phyloP scores from a whole-genome alignment of 164 flowering plant genomes.

The Cinnamomum micranthum region DNA sequence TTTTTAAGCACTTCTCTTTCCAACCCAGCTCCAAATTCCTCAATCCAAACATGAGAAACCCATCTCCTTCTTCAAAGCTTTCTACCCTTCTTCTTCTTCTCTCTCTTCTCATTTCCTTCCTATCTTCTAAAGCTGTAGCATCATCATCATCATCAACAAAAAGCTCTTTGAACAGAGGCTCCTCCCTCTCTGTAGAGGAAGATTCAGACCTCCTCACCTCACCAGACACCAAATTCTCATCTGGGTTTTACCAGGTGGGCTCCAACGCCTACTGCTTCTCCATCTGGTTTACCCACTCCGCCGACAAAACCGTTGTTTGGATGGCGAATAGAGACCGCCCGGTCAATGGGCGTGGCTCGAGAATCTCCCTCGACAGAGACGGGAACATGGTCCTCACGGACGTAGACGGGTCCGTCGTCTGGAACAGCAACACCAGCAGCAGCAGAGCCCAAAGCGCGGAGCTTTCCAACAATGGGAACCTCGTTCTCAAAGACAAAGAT shows the following conservation, averaged over 20 bases:
- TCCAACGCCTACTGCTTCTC: slow-evolving; percentile 15
- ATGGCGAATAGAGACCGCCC: slow-evolving; percentile 16
- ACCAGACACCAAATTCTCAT: slow-evolving; percentile 11
- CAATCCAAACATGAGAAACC: slow-evolving; percentile 7
- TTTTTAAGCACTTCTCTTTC: too few relatives aligned
- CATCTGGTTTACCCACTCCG: slow-evolving; percentile 21
- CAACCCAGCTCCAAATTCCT: not conserved
- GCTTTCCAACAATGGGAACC: slow-evolving; percentile 12
- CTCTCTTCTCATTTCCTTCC: not conserved
- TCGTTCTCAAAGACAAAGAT: slow-evolving; percentile 8
- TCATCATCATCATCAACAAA: not conserved
- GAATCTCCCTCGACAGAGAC: slow-evolving; percentile 4
- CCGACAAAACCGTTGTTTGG: slow-evolving; percentile 14
- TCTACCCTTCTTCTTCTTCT: not conserved
- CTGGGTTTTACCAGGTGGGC: slow-evolving; percentile 13
- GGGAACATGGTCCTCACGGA: slow-evolving; percentile 10
- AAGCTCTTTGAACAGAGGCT: slow-evolving; percentile 10
- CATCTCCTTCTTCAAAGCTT: not conserved
- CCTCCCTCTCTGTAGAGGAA: slow-evolving; percentile 19
- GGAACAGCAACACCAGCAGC: slow-evolving; percentile 14
- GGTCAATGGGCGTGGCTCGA: slow-evolving; percentile 13
- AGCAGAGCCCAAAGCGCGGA: not conserved
- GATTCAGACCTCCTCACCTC: slow-evolving; percentile 16
- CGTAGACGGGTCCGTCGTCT: slow-evolving; percentile 11
- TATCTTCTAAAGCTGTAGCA: not conserved